Evolutionary conservation across 768 basidiomycete genomes (phyloP), one percentile per base, ranked within the genome.

Genomic region (Leucosporidium creatinivorum): DNA sequence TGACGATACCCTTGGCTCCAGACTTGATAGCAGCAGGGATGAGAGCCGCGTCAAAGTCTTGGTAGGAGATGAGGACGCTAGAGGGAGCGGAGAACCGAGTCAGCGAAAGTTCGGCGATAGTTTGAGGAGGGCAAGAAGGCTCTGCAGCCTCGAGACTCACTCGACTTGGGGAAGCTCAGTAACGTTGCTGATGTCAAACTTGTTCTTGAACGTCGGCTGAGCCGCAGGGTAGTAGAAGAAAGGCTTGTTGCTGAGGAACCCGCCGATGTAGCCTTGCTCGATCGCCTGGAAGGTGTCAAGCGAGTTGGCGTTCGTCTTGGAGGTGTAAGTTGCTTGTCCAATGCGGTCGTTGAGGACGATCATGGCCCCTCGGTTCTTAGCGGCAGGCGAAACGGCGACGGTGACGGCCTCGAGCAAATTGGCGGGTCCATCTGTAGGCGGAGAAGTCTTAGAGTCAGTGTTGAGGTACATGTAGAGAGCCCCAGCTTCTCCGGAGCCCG

Each of bases 261-360:
- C 65, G 25, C 77, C 78, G 47, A 78, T 52, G 68, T 73, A 77
- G 48, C 78, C 78, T 47, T 75, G 76, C 62, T 78, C 77, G 23
- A 68, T 49, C 0, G 77, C 76, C 19, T 65, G 69, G 73, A 79
- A 79, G 4, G 78, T 79, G 60, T 78, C 74, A 31, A 76, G 65
- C 10, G 67, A 25, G 48, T 72, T 68, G 0, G 50, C 51, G 62
- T 77, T 73, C 47, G 71, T 73, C 72, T 79, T 79, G 18, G 59
- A 54, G 7, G 70, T 72, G 66, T 77, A 78, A 60, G 63, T 76
- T 0, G 77, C 78, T 4, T 73, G 66, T 19, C 74, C 69, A 63
- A 79, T 77, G 15, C 77, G 70, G 62, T 79, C 78, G 70, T 78
- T 79, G 50, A 78, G 65, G 13, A 74, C 74, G 36, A 78, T 70